Percentiles rank a stretch among this genome's conserved stretches.
phyloP scores from a whole-genome alignment of 73 alveolate species.

The Breviolum minutum region DNA sequence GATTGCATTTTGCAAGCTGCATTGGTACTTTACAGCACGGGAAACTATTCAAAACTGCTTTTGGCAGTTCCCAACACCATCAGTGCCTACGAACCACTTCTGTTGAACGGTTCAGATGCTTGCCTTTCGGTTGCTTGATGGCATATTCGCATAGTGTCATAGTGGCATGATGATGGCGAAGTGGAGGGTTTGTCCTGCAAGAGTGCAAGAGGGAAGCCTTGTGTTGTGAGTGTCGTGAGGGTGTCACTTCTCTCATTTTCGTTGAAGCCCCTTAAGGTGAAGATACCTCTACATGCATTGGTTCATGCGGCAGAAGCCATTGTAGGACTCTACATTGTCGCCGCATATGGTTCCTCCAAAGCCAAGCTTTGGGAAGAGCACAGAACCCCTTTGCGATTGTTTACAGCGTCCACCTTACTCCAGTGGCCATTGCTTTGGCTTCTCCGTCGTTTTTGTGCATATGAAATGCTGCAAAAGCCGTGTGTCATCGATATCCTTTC shows the following conservation, averaged over 20 bases:
- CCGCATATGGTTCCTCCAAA: neutral
- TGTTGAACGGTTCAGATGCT: neutral
- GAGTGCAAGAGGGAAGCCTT: too few relatives aligned
- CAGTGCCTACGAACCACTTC: neutral
- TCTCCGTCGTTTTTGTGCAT: neutral
- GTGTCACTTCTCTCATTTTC: too few relatives aligned
- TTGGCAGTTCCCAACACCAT: neutral
- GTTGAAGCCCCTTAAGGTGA: neutral
- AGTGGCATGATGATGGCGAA: too few relatives aligned
- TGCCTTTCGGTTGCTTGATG: neutral
- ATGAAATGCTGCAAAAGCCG: neutral
- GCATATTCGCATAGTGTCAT: neutral
- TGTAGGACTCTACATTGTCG: neutral
- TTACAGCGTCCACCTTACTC: neutral
- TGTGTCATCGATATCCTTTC: neutral
- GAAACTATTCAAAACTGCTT: neutral
- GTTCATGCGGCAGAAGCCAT: neutral
- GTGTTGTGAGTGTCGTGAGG: neutral
- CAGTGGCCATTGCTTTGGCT: neutral
- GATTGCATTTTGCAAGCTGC: neutral
- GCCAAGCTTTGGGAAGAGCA: neutral
- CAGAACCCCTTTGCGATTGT: neutral
- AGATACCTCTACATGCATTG: neutral
- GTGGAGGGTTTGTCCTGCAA: too few relatives aligned
- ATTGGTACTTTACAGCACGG: neutral